These are phyloP conservation scores for Pilobolus umbonatus DNA, from an alignment of 192 early-diverging fungal species.

Conservation along the genomic window DNA sequence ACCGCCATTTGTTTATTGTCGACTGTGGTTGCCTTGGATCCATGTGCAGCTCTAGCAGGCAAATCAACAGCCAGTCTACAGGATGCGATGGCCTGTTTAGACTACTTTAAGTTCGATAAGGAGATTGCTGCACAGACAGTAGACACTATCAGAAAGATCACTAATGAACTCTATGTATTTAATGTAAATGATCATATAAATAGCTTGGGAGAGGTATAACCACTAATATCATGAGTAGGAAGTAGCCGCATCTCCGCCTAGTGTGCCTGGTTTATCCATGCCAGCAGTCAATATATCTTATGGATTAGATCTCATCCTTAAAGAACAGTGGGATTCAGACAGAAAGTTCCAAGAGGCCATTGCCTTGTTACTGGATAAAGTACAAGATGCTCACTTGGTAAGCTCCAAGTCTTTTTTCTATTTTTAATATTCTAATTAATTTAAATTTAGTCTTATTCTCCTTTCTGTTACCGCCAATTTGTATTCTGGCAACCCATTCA, in stretches of 20 bases:
- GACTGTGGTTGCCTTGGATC: slow-evolving; percentile 6
- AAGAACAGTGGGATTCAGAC: slow-evolving; percentile 27
- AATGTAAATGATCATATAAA: slow-evolving; percentile 21
- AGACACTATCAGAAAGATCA: slow-evolving; percentile 28
- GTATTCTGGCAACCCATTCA: slow-evolving; percentile 37
- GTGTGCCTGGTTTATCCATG: slow-evolving; percentile 23
- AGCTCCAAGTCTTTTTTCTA: slow-evolving; percentile 1
- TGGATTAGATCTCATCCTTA: slow-evolving; percentile 22
- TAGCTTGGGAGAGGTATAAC: not conserved
- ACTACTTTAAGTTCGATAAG: slow-evolving; percentile 30
- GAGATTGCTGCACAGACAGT: slow-evolving; percentile 26
- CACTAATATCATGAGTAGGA: slow-evolving; percentile 15
- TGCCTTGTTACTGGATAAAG: slow-evolving; percentile 32
- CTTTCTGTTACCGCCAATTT: slow-evolving; percentile 34
- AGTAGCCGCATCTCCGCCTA: slow-evolving; percentile 25
- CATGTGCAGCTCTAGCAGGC: slow-evolving; percentile 29
- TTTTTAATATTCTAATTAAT: not conserved
- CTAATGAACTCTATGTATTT: slow-evolving; percentile 30
- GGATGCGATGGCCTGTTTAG: slow-evolving; percentile 33
- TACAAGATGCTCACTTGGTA: slow-evolving; percentile 38
- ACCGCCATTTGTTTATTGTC: not conserved
- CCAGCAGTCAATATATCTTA: slow-evolving; percentile 29
- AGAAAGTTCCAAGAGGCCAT: slow-evolving; percentile 32
- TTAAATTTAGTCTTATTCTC: slow-evolving; percentile 25
- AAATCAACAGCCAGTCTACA: slow-evolving; percentile 22